phyloP scores from a whole-genome alignment of 2,329 filamentous ascomycete species.

The Neoascochyta sp. region DNA sequence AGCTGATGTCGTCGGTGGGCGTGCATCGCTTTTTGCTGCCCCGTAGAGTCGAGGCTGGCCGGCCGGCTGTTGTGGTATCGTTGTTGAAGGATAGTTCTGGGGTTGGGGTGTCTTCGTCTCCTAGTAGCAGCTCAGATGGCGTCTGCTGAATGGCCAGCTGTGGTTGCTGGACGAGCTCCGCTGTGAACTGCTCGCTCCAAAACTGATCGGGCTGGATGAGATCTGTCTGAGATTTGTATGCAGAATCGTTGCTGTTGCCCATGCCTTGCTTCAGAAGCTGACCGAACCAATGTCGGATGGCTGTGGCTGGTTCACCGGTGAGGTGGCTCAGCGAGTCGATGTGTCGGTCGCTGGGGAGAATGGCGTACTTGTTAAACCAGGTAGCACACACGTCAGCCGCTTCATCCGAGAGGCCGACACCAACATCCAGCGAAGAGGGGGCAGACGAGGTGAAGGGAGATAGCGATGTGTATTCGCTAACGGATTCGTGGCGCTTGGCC shows the following conservation, averaged over 20 bases:
- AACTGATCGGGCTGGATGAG: constrained; percentile 23
- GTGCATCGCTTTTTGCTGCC: constrained; percentile 36
- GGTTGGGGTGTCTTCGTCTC: constrained; percentile 11
- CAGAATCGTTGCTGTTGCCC: constrained; percentile 32
- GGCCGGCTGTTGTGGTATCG: constrained; percentile 14
- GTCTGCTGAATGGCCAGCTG: constrained; percentile 5
- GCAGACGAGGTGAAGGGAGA: constrained; percentile 20
- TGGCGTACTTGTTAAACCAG: constrained; percentile 39
- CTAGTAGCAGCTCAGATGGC: constrained; percentile 2
- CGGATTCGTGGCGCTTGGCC: constrained; percentile 30
- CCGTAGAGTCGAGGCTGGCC: constrained; percentile 16
- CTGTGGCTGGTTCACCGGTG: constrained; percentile 30
- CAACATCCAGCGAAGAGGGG: constrained; percentile 11
- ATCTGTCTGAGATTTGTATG: constrained; percentile 38
- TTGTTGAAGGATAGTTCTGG: constrained; percentile 14
- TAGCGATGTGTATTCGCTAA: constrained; percentile 19
- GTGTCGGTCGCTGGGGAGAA: constrained; percentile 35
- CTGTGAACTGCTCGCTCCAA: constrained; percentile 16
- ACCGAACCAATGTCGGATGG: constrained; percentile 37
- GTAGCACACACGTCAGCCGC: constrained; percentile 38
- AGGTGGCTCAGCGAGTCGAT: constrained; percentile 37
- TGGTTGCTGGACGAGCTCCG: constrained; percentile 13
- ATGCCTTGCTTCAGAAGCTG: constrained; percentile 37
- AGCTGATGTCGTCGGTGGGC: constrained; percentile 27
- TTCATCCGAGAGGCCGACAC: constrained; percentile 30